These are phyloP conservation scores for Porodaedalea pini DNA, from an alignment of 1,284 basidiomycete species.

Conservation along the genomic window DNA sequence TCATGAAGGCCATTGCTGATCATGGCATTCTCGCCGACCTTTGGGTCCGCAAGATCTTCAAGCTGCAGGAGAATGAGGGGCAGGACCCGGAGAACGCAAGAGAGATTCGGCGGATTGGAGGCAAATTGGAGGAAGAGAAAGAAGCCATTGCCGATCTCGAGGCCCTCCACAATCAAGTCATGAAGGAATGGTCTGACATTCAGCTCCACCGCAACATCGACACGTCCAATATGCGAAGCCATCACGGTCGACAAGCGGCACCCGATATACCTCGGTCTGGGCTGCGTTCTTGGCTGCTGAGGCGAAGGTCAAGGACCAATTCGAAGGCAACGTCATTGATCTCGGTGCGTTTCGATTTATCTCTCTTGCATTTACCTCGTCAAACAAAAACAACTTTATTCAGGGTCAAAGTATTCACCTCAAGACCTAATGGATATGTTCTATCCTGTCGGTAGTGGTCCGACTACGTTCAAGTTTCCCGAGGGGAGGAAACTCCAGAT, in stretches of 20 bases:
- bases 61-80: conserved; percentile 25
- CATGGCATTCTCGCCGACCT: conserved; percentile 24
- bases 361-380: conserved; percentile 29
- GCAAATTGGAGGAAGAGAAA: conserved; percentile 23
- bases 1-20: conserved; percentile 26
- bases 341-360: conserved; percentile 34
- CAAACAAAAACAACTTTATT: conserved; percentile 26
- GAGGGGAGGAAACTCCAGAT: conserved; percentile 30
- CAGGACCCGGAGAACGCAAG: conserved; percentile 24
- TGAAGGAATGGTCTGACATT: conserved; percentile 29
- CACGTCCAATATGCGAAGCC: conserved; percentile 30
- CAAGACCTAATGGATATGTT: conserved; percentile 28
- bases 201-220: conserved; percentile 30
- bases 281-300: conserved; percentile 29
- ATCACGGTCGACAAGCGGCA: conserved; percentile 27
- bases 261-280: conserved; percentile 30
- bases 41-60: conserved; percentile 24
- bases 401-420: conserved; percentile 28
- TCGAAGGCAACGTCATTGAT: conserved; percentile 38
- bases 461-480: conserved; percentile 33
- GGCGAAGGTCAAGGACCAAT: conserved; percentile 32
- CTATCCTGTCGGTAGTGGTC: conserved; percentile 25
- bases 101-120: conserved; percentile 17
- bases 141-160: conserved; percentile 30
- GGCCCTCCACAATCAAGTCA: conserved; percentile 29